Evolutionary conservation across 1,284 basidiomycete species (phyloP), one percentile per base, ranked within the genome.

Genomic region (Cutaneotrichosporon sp.): DNA sequence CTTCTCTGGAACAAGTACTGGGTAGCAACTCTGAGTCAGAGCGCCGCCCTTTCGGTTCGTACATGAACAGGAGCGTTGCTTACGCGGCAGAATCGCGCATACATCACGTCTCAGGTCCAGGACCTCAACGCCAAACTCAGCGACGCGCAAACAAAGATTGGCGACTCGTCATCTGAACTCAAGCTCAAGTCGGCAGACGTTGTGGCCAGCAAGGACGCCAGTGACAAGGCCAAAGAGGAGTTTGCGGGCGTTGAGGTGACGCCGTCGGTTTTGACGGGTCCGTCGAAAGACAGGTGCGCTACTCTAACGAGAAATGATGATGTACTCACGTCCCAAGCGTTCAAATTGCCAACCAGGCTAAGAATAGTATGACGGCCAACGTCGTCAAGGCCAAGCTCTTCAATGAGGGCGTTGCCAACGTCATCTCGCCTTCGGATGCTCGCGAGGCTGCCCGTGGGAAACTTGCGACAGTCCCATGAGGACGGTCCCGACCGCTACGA

Each of bases 1-100:
- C 76, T 93, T 68, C 76, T 98, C 20, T 98, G 94, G 94, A 97
- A 98, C 78, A 97, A 97, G 77, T 98, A 98, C 67, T 99, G 94
- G 94, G 90, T 94, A 17, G 92, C 90, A 64, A 97, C 94, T 0
- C 80, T 98, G 30, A 88, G 87, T 66, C 89, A 92, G 68, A 91
- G 87, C 66, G 85, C 90, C 3, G 75, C 97, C 33, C 87, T 97
- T 40, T 90, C 90, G 39, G 92, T 93, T 52, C 49, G 87, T 77
- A 2, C 13, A 8, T 10, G 20, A 10, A 15, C 17, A 12, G 4
- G 42, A 8, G 8, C 15, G 13, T 12, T 1, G 30, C 42, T 59
- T 13, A 55, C 45, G 8, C 14, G 7, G 12, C 64, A 96, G 92
- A 96, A 96, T 66, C 86, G 90, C 39, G 86, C 86, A 51, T 96